A percentile compares a stretch with the other conserved stretches of the same genome.
These are phyloP conservation scores for Leccinum obscurum DNA, from an alignment of 768 basidiomycete genomes.

Conservation along the genomic window DNA sequence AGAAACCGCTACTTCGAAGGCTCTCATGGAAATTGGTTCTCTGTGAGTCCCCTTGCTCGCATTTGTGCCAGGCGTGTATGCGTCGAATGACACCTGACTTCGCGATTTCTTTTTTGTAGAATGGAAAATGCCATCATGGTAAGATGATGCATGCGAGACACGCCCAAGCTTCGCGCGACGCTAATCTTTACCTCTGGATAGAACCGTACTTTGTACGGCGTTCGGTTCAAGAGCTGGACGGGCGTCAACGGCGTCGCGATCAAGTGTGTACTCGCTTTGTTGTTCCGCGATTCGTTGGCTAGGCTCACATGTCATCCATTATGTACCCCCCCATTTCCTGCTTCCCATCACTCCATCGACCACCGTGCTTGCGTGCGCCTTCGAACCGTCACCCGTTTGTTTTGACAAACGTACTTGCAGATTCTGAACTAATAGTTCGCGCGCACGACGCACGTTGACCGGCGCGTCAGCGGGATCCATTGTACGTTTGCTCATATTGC, in stretches of 20 bases:
- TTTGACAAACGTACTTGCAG: no score
- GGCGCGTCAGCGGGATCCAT: not conserved
- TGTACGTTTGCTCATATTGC: not conserved
- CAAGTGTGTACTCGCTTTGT: not conserved
- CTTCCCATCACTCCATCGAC: not conserved
- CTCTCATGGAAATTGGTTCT: constrained; percentile 36
- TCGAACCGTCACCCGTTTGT: no score
- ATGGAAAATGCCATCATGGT: constrained; percentile 2
- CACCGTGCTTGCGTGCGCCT: constrained; percentile 17
- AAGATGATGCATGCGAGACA: not conserved
- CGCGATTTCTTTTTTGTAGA: not conserved
- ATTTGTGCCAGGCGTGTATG: constrained; percentile 4
- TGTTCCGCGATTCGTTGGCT: not conserved
- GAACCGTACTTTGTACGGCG: constrained; percentile 54
- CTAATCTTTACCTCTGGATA: constrained; percentile 19
- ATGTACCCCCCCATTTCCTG: not conserved
- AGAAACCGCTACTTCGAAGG: constrained; percentile 57
- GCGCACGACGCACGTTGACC: no score
- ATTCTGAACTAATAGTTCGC: no score
- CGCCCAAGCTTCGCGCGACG: not conserved
- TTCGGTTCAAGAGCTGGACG: constrained; percentile 70
- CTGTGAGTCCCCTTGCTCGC: constrained; percentile 39
- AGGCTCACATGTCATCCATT: not conserved
- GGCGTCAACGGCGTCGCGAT: constrained; percentile 51
- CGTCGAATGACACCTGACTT: constrained; percentile 19